These are phyloP conservation scores for Moricandia moricandioides DNA, from an alignment of 345 rosid species.

Conservation along the genomic window DNA sequence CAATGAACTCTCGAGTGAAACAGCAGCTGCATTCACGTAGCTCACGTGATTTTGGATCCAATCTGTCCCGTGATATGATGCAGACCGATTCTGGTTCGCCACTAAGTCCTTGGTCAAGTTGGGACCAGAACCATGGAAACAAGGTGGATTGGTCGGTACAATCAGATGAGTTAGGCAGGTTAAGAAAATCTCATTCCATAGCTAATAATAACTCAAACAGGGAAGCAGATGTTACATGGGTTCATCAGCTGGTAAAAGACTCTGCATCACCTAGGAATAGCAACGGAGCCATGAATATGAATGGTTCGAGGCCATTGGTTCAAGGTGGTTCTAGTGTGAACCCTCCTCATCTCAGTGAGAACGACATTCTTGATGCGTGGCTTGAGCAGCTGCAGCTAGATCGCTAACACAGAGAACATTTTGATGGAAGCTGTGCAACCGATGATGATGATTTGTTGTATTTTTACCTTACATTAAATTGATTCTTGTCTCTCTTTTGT, in stretches of 20 bases:
- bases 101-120: constrained; percentile 67
- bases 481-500: no score
- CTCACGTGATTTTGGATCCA: constrained; percentile 66
- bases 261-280: constrained; percentile 55
- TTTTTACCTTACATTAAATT: no score
- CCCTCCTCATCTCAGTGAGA: constrained; percentile 43
- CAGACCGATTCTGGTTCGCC: constrained; percentile 52
- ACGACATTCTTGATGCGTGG: constrained; percentile 64
- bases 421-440: no score
- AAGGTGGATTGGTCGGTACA: constrained; percentile 66
- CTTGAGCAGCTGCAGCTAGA: constrained; percentile 75
- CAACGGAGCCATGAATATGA: constrained; percentile 35
- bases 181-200: constrained; percentile 49
- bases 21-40: constrained; percentile 59
- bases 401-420: constrained; percentile 68
- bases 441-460: no score
- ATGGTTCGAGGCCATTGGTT: constrained; percentile 36
- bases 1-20: constrained; percentile 55
- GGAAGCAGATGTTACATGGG: constrained; percentile 83
- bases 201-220: constrained; percentile 39
- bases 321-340: constrained; percentile 40
- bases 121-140: constrained; percentile 57
- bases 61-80: constrained; percentile 34
- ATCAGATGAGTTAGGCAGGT: constrained; percentile 53
- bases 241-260: constrained; percentile 71